phyloP scores from a whole-genome alignment of 176 grass and related monocot genomes.

The Rhynchospora tenuis region DNA sequence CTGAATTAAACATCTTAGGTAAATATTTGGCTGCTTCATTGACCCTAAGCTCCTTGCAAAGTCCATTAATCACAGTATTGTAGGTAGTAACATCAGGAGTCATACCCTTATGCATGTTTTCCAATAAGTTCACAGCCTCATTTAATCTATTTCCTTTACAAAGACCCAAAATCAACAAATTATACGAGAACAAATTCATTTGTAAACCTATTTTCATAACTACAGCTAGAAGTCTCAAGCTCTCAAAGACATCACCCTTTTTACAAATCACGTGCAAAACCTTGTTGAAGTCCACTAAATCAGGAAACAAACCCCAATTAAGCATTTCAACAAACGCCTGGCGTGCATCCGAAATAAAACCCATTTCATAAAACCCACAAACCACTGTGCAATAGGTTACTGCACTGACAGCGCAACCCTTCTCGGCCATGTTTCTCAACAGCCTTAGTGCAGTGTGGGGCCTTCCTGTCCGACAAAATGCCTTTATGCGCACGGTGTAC shows the following conservation, averaged over 20 bases:
- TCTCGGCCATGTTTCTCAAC: conserved; percentile 54
- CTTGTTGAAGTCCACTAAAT: conserved; percentile 66
- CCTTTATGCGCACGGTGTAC: conserved; percentile 67
- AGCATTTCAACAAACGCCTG: conserved; percentile 81
- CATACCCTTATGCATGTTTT: conserved; percentile 42
- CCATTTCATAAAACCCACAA: conserved; percentile 38
- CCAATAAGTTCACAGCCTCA: conserved; percentile 53
- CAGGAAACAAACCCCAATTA: conserved; percentile 25
- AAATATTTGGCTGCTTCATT: conserved; percentile 57
- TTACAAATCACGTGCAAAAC: conserved; percentile 72
- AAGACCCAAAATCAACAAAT: conserved; percentile 79
- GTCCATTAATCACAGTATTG: conserved; percentile 75
- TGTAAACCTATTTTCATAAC: conserved; percentile 59
- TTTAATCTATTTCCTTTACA: conserved; percentile 49
- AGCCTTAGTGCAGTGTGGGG: conserved; percentile 64
- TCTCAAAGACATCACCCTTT: conserved; percentile 56
- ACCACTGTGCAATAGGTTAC: conserved; percentile 67
- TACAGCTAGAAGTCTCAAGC: conserved; percentile 50
- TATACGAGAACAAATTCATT: conserved; percentile 69
- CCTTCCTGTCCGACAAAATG: conserved; percentile 75
- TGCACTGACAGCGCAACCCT: conserved; percentile 34
- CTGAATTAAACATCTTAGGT: conserved; percentile 67
- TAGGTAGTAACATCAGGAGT: conserved; percentile 75
- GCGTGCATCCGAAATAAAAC: conserved; percentile 32
- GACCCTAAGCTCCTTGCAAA: conserved; percentile 59